Conservation (phyloP, 208 protist genomes). For the Perkinsela sp. region DNA sequence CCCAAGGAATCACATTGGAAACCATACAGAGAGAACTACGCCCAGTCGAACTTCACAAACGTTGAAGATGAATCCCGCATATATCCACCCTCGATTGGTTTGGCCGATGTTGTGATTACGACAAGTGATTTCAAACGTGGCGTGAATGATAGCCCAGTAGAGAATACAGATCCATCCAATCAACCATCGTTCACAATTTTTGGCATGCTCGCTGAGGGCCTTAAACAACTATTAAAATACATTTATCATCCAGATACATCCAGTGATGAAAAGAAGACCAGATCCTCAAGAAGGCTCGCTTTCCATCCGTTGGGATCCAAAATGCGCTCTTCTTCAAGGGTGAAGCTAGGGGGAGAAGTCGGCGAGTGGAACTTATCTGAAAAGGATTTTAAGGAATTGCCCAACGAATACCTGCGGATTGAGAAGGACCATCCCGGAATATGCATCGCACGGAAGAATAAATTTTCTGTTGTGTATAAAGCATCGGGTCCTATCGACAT, state of each 20-base stretch:
- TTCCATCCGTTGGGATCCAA: background rate
- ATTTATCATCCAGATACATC: background rate
- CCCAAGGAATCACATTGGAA: background rate
- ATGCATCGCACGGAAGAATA: background rate
- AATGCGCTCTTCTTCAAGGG: background rate
- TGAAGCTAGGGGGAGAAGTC: background rate
- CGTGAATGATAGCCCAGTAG: background rate
- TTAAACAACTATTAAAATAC: background rate
- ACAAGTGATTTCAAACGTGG: background rate
- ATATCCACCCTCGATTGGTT: background rate
- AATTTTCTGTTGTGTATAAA: background rate
- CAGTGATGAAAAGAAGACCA: background rate
- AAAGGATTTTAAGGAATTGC: background rate
- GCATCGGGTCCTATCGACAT: background rate
- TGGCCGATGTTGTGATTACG: background rate
- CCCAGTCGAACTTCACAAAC: background rate
- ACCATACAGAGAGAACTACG: too few species aligned
- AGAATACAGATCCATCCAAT: too few species aligned
- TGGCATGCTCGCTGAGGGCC: background rate
- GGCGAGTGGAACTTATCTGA: background rate
- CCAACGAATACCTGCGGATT: background rate
- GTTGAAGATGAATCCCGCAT: background rate
- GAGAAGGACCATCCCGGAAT: background rate
- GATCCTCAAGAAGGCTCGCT: background rate
- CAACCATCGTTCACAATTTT: too few species aligned